Conservation (phyloP, 2,329 filamentous ascomycete genomes). For the Beauveria sp. region DNA sequence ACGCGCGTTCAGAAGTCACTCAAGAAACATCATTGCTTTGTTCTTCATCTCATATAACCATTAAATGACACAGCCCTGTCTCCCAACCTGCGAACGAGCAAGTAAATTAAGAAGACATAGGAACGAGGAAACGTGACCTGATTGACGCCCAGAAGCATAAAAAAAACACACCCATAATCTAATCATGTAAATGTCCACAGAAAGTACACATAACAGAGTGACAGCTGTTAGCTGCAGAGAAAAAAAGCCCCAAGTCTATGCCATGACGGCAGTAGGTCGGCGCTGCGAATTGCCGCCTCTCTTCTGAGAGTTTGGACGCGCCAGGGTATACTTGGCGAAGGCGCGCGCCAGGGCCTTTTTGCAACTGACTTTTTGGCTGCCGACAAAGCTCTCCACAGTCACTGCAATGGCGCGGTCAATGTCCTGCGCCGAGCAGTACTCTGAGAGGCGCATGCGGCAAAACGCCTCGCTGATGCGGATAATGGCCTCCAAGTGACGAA, state of each 20-base stretch:
- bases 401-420: slow-evolving; percentile 97
- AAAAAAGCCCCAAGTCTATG: slow-evolving; percentile 12
- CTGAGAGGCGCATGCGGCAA: slow-evolving; percentile 95
- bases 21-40: neutral
- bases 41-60: neutral
- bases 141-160: neutral
- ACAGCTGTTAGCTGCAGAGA: neutral
- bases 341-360: slow-evolving; percentile 95
- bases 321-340: slow-evolving; percentile 86
- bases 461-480: slow-evolving; percentile 93
- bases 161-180: neutral
- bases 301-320: slow-evolving; percentile 34
- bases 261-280: slow-evolving; percentile 22
- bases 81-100: neutral
- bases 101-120: neutral
- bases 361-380: slow-evolving; percentile 92
- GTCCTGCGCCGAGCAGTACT: slow-evolving; percentile 83
- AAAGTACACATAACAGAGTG: neutral
- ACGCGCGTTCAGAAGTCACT: neutral
- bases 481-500: slow-evolving; percentile 91
- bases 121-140: neutral
- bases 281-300: slow-evolving; percentile 15
- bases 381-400: slow-evolving; percentile 91
- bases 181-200: neutral
- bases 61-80: neutral